Base-by-base conservation (phyloP, 1,284 basidiomycete genomes). In the Naganishia cerealis region DNA sequence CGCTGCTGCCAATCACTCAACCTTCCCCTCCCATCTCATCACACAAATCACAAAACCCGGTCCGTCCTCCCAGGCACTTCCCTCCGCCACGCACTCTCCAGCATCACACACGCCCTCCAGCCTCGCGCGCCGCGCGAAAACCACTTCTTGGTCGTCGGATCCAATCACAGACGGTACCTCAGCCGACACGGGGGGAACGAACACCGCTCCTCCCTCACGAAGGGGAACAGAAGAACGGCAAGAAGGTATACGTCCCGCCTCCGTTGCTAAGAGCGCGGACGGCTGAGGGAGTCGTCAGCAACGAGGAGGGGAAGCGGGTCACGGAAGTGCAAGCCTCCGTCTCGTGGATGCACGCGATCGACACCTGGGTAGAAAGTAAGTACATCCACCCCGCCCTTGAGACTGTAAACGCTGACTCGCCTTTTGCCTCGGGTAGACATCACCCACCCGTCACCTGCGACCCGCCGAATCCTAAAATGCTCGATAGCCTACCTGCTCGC, bases 401-500 rank as follows among this genome's bases (percentile, higher is more conserved):
- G 29, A 5, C 24, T 46, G 42, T 5, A 2, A 33, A 33, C 29
- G 3, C 29, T 33, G 29, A 33, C 29, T 6, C 29, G 29, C 29
- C 29, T 33, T 33, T 6, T 33, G 2, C 29, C 29, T 33, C n/a
- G 29, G 29, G n/a, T 50, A 50, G 50, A 38, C 16, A 26, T 46
- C 7, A 26, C 46, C 26, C 46, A 29, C 13, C 38, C 52, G 12
- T 38, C 50, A 18, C 61, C 21, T 1, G 54, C n/a, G 24, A 56
- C 33, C 8, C 46, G 46, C 57, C 62, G 57, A 3, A 52, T 69
- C 26, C 40, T 69, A 73, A 98, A 98, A 82, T 99, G 95, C 79
- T 86, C 88, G 0, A 82, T 97, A 12, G 91, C 94, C 0, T 99
- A 99, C 78, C 87, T 93, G 68, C 80, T 97, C 69, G 94, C 86